Evolutionary conservation across 2,329 filamentous ascomycete genomes (phyloP).

Genomic region (Scolecobasidium constrictum): DNA sequence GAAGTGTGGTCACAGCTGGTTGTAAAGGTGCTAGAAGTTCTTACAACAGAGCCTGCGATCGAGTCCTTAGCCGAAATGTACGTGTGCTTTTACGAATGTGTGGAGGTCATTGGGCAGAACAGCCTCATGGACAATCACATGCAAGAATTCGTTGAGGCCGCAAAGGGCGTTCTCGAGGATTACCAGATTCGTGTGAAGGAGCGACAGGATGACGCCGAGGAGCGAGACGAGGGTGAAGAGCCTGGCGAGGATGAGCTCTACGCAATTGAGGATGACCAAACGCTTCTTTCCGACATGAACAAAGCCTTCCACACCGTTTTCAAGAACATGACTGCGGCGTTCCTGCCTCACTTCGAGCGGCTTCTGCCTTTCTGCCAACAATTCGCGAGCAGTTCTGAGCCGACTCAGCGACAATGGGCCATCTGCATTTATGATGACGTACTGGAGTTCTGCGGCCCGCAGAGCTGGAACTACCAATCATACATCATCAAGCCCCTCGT

Average conservation of each 20-base stretch:
- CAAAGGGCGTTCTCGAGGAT: constrained; percentile 77
- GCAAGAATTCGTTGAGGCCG: constrained; percentile 76
- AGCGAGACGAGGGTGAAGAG: constrained; percentile 82
- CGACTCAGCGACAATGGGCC: constrained; percentile 96
- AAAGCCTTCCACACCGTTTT: constrained; percentile 99
- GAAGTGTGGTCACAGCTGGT: constrained; percentile 77
- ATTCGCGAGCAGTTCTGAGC: constrained; percentile 71
- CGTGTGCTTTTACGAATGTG: constrained; percentile 97
- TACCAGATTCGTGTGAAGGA: constrained; percentile 80
- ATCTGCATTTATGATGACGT: constrained; percentile 98
- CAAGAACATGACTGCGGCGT: constrained; percentile 81
- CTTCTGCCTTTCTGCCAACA: constrained; percentile 75
- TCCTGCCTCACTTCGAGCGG: constrained; percentile 80
- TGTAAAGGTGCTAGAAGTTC: constrained; percentile 83
- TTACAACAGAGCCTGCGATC: constrained; percentile 87
- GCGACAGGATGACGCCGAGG: constrained; percentile 73
- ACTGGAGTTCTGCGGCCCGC: constrained; percentile 85
- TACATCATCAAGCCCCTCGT: constrained; percentile 82
- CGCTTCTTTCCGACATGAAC: constrained; percentile 96
- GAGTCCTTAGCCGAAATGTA: constrained; percentile 98
- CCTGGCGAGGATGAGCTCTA: constrained; percentile 77
- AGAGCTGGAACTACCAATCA: constrained; percentile 76
- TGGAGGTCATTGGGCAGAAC: constrained; percentile 83
- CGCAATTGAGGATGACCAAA: constrained; percentile 95
- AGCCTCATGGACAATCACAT: constrained; percentile 72